Evolutionary conservation across 2,329 filamentous ascomycete genomes (phyloP).

Genomic region (Capronia epimyces): DNA sequence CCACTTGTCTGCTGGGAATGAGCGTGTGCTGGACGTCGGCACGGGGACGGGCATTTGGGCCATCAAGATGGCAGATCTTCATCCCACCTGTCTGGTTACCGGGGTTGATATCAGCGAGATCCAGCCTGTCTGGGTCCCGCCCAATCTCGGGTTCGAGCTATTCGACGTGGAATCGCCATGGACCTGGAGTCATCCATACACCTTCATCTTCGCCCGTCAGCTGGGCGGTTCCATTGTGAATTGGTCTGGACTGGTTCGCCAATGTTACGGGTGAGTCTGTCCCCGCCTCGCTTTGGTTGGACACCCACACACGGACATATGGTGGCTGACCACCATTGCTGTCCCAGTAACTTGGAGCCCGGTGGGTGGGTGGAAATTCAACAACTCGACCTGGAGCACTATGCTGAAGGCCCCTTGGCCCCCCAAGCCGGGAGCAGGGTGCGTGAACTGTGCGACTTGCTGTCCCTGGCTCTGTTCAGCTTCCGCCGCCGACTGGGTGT

Average conservation of each 20-base stretch:
- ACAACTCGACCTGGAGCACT: slow-evolving; percentile 35
- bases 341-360: slow-evolving; percentile 34
- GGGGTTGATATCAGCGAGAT: slow-evolving; percentile 47
- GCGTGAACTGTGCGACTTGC: neutral
- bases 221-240: neutral
- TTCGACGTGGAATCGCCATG: neutral
- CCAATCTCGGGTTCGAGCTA: neutral
- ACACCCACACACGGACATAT: too few relatives aligned
- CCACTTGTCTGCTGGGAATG: slow-evolving; percentile 15
- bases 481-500: neutral
- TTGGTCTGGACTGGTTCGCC: neutral
- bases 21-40: slow-evolving; percentile 31
- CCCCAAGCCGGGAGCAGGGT: neutral
- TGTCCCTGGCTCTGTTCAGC: neutral
- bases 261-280: neutral
- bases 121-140: slow-evolving; percentile 41
- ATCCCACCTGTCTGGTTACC: slow-evolving; percentile 28
- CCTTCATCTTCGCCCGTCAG: neutral
- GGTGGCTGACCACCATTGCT: too few relatives aligned
- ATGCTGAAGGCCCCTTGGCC: neutral
- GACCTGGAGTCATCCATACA: neutral
- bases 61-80: slow-evolving; percentile 32
- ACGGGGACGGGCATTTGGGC: slow-evolving; percentile 28
- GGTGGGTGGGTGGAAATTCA: slow-evolving; percentile 45
- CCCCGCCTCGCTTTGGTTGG: too few relatives aligned